Percentiles rank a stretch among this genome's conserved stretches.
Evolutionary conservation across 495 filamentous ascomycete genomes (phyloP).

Genomic region (Neurospora sp.): DNA sequence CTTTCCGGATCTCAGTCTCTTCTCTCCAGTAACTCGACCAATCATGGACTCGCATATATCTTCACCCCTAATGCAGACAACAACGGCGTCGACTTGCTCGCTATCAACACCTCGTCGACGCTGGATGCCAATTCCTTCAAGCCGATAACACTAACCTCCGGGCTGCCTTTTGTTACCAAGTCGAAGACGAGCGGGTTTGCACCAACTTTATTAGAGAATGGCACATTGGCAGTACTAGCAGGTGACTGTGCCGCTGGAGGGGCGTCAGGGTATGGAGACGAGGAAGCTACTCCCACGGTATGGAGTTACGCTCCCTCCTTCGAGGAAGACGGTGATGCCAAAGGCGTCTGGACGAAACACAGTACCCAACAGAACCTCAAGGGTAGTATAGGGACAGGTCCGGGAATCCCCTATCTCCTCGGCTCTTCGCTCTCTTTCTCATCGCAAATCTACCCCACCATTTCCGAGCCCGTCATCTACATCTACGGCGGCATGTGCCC

Average conservation of each 20-base stretch:
- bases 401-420: constrained; percentile 53
- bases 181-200: constrained; percentile 42
- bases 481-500: constrained; percentile 89
- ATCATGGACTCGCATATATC: constrained; percentile 42
- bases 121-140: constrained; percentile 43
- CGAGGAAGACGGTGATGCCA: constrained; percentile 7
- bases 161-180: constrained; percentile 54
- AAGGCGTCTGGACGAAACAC: constrained; percentile 18
- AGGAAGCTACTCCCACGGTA: constrained; percentile 16
- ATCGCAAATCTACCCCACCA: constrained; percentile 36
- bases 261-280: background rate
- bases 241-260: constrained; percentile 52
- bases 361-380: constrained; percentile 7
- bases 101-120: constrained; percentile 51
- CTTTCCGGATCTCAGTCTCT: constrained; percentile 37
- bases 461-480: constrained; percentile 47
- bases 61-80: constrained; percentile 38
- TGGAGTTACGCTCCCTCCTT: constrained; percentile 27
- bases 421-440: constrained; percentile 60
- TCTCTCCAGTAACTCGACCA: constrained; percentile 21
- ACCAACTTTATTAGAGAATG: constrained; percentile 53
- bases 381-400: constrained; percentile 13
- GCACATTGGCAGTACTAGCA: constrained; percentile 56
- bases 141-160: constrained; percentile 45
- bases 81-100: constrained; percentile 40